Percentiles rank a stretch among this genome's conserved stretches.
These are phyloP conservation scores for Allantophomopsis lycopodina DNA, from an alignment of 2,329 filamentous ascomycete species.

Conservation along the genomic window DNA sequence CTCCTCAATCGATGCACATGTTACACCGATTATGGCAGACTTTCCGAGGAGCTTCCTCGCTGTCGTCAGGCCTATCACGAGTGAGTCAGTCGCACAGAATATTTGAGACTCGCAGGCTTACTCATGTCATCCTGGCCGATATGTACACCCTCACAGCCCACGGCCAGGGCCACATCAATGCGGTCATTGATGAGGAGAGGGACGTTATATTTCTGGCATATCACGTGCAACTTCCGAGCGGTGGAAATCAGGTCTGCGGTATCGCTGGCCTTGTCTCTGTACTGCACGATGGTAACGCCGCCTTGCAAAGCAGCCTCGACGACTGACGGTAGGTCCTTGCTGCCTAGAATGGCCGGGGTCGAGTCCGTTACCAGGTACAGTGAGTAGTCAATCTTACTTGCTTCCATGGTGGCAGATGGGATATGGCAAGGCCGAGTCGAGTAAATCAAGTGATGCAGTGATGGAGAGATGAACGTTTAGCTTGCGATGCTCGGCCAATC, in stretches of 20 bases:
- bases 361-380: conserved; percentile 91
- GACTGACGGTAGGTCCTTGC: conserved; percentile 53
- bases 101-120: conserved; percentile 23
- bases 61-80: conserved; percentile 34
- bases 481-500: too few relatives aligned
- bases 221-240: conserved; percentile 54
- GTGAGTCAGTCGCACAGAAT: conserved; percentile 6
- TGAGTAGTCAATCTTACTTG: conserved; percentile 50
- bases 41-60: conserved; percentile 63
- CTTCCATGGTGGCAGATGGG: background rate
- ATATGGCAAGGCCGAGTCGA: too few relatives aligned
- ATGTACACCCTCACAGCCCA: conserved; percentile 84
- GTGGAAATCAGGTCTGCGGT: conserved; percentile 58
- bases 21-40: conserved; percentile 77
- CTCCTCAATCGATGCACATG: conserved; percentile 62
- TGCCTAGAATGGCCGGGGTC: conserved; percentile 68
- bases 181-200: conserved; percentile 90
- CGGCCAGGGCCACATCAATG: conserved; percentile 74
- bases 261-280: conserved; percentile 75
- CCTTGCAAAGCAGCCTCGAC: conserved; percentile 65
- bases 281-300: conserved; percentile 79
- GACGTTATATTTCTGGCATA: conserved; percentile 54
- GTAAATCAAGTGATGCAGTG: too few relatives aligned
- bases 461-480: too few relatives aligned
- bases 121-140: conserved; percentile 90